These are phyloP conservation scores for Penicillium sp. DNA, from an alignment of 2,329 filamentous ascomycete genomes.

Conservation along the genomic window DNA sequence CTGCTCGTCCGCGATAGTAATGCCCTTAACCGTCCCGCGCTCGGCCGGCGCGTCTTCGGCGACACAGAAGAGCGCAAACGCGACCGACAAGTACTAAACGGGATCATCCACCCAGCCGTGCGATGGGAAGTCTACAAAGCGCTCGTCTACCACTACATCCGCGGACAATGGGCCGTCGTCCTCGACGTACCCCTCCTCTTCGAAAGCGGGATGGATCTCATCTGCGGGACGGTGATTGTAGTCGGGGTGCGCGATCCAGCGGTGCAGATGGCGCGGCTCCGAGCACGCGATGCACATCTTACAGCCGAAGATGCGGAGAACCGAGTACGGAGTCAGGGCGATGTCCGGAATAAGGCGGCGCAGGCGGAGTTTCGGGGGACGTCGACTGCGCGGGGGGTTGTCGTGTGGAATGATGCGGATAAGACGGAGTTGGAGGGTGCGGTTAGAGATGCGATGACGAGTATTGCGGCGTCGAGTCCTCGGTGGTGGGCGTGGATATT, in stretches of 20 bases:
- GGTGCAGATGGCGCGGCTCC: constrained; percentile 74
- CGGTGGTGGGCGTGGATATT: constrained; percentile 76
- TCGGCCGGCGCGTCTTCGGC: constrained; percentile 84
- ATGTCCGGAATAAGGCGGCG: constrained; percentile 75
- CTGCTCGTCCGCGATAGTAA: constrained; percentile 58
- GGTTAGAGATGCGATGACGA: constrained; percentile 59
- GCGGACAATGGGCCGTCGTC: constrained; percentile 80
- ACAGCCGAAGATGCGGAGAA: constrained; percentile 81
- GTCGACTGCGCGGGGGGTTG: constrained; percentile 59
- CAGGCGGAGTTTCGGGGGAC: constrained; percentile 58
- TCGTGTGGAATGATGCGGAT: constrained; percentile 85
- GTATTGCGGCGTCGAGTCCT: constrained; percentile 60
- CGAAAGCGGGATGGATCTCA: constrained; percentile 75
- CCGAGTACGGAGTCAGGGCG: constrained; percentile 76
- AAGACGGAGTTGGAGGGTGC: constrained; percentile 63
- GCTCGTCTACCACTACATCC: constrained; percentile 66
- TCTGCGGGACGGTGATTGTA: constrained; percentile 80
- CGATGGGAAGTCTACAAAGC: constrained; percentile 71
- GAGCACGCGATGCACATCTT: constrained; percentile 69
- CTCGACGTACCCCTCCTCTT: constrained; percentile 89
- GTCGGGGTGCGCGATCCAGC: constrained; percentile 75
- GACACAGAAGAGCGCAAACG: constrained; percentile 61
- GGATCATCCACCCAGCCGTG: constrained; percentile 89
- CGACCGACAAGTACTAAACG: constrained; percentile 73
- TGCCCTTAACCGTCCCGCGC: constrained; percentile 68